phyloP scores from a whole-genome alignment of 208 protist species.

The Wallacemonas sp. region DNA sequence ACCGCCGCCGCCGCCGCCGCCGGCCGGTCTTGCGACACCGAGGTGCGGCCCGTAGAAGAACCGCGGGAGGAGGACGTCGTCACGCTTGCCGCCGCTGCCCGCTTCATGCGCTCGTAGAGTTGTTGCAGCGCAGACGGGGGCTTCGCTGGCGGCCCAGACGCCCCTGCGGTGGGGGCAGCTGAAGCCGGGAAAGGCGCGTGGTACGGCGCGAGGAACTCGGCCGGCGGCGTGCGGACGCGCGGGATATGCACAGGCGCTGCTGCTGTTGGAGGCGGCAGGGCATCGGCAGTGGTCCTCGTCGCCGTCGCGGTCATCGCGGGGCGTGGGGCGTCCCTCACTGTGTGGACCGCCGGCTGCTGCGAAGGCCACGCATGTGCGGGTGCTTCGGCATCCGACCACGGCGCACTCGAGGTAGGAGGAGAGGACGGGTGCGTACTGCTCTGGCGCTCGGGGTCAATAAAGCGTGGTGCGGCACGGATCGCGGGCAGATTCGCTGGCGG shows the following conservation, averaged over 20 bases:
- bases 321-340: too few species aligned
- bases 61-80: constrained; percentile 12
- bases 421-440: too few species aligned
- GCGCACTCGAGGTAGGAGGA: too few species aligned
- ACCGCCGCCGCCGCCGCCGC: neutral
- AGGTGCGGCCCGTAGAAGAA: neutral
- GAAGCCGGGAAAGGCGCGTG: neutral
- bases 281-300: too few species aligned
- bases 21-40: neutral
- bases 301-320: too few species aligned
- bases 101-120: constrained; percentile 18
- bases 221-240: neutral
- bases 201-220: constrained; percentile 1
- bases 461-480: neutral
- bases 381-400: too few species aligned
- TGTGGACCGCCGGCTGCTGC: too few species aligned
- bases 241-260: neutral
- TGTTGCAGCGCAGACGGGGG: constrained; percentile 12
- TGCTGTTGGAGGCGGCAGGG: neutral
- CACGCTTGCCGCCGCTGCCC: constrained; percentile 8
- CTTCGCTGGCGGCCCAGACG: neutral
- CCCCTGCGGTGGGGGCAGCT: neutral
- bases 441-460: too few species aligned
- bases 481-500: neutral
- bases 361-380: too few species aligned